Percentiles rank a stretch among this genome's conserved stretches.
Conservation (phyloP, 257 asterid genomes). For the Forsythia suspensa region DNA sequence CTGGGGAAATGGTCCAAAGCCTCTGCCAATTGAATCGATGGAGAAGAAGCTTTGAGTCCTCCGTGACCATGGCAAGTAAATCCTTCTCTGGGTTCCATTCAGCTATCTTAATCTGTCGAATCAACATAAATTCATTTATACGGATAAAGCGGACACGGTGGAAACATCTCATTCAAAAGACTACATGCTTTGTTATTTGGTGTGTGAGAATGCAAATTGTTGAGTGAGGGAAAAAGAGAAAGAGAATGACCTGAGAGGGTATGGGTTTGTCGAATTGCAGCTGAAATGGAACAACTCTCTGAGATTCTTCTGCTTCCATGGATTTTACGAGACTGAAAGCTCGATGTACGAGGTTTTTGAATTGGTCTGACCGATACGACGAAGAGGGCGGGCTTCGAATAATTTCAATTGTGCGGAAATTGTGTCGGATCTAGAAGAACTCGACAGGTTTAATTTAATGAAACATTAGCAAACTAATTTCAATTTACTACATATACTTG, state of each 20-base stretch:
- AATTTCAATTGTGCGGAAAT: no score
- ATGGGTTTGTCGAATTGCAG: constrained; percentile 93
- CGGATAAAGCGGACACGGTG: not conserved
- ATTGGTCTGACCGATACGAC: not conserved
- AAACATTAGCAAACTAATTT: no score
- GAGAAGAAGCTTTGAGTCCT: constrained; percentile 84
- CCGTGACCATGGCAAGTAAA: constrained; percentile 89
- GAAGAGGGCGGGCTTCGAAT: not conserved
- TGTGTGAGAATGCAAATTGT: not conserved
- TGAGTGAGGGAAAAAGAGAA: not conserved
- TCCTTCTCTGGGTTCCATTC: constrained; percentile 99
- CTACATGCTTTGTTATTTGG: not conserved
- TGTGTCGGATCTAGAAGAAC: no score
- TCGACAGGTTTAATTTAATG: no score
- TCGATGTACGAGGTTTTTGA: not conserved
- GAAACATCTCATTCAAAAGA: not conserved
- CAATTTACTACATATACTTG: no score
- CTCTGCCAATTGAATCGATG: constrained; percentile 99
- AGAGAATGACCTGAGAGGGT: constrained; percentile 62
- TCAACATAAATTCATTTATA: constrained; percentile 10
- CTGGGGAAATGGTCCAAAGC: constrained; percentile 86
- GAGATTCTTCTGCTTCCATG: constrained; percentile 66
- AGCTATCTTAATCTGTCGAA: constrained; percentile 74
- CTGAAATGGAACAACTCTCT: constrained; percentile 67
- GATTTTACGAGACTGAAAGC: not conserved